Evolutionary conservation across 1,284 basidiomycete species (phyloP).

Genomic region (Sporisorium exsertum): DNA sequence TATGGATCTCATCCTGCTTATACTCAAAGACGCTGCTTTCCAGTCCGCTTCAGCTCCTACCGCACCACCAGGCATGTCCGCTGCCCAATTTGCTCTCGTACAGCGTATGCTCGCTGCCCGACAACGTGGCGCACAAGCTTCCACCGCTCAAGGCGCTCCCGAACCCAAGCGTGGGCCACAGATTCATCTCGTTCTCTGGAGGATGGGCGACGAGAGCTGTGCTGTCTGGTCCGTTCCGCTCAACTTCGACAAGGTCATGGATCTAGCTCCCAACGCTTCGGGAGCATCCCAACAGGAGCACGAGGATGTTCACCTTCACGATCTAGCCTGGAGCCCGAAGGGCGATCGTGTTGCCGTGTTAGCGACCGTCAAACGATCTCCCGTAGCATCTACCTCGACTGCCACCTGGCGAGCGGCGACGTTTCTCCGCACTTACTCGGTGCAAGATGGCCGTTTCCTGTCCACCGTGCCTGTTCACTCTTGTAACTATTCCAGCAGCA

Average conservation of each 20-base stretch:
- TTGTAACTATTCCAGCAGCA: not conserved
- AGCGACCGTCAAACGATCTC: conserved; percentile 19
- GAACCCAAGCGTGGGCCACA: conserved; percentile 47
- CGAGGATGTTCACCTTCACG: conserved; percentile 42
- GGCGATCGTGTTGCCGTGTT: conserved; percentile 45
- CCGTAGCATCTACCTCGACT: conserved; percentile 26
- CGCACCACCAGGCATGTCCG: conserved; percentile 41
- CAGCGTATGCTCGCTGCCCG: conserved; percentile 49
- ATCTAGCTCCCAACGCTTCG: conserved; percentile 1
- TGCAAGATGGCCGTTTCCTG: conserved; percentile 44
- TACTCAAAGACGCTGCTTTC: conserved; percentile 36
- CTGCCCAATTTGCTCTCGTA: conserved; percentile 43
- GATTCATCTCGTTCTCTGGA: conserved; percentile 43
- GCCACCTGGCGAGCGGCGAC: conserved; percentile 10
- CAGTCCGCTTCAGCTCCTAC: conserved; percentile 14
- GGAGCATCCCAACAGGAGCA: conserved; percentile 34
- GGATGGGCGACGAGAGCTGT: conserved; percentile 45
- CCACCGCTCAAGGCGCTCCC: conserved; percentile 11
- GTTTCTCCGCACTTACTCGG: conserved; percentile 40
- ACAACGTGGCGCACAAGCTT: conserved; percentile 36
- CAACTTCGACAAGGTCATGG: conserved; percentile 36
- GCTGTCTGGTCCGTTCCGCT: conserved; percentile 38
- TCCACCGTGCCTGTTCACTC: conserved; percentile 25
- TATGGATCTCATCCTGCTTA: conserved; percentile 51
- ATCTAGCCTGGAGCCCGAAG: conserved; percentile 43